Base-by-base conservation (phyloP, 192 early-diverging fungal genomes). In the Umbelopsis sp. region DNA sequence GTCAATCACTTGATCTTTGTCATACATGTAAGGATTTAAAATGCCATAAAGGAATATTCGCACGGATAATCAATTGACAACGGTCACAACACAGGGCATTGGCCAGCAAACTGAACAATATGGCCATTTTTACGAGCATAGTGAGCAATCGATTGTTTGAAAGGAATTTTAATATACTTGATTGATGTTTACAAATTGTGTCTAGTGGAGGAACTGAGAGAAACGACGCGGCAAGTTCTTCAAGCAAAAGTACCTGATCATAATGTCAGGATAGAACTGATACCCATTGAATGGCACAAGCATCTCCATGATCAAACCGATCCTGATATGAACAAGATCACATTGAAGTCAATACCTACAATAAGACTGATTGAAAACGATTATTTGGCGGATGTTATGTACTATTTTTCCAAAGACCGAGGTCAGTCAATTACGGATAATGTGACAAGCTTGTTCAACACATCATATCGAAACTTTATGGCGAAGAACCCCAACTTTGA, bases 401-500 rank as follows among this genome's bases (percentile, higher is more conserved):
- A 66, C 46, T 80, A 80, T 46, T 76, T 80, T 33, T 72, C 78
- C 16, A 80, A 80, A 51, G 71, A 69, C 15, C 68, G 74, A 7
- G 78, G 78, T 23, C 78, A 80, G 68, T 69, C 20, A 0, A 76
- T 80, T 27, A 58, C 76, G 0, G 71, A 80, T 23, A 58, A 80
- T 35, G 72, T 80, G 4, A 76, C 71, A 7, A 21, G 73, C 1
- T 37, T 76, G 13, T 80, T 74, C 37, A 80, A 80, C 48, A 72
- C 74, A 16, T 75, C 87, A 0, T 91, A 91, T 64, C 55, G 72
- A 2, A 70, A 75, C 18, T 91, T 91, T 49, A 64, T 85, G 51
- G 72, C 66, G 18, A 74, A 74, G 20, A 79, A 92, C 69, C 88
- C 91, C 2, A 72, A 78, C 18, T 92, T 92, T 67, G 76, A 78